Conservation (phyloP, 495 filamentous ascomycete genomes). For the Pseudomonodictys pantanalensis region DNA sequence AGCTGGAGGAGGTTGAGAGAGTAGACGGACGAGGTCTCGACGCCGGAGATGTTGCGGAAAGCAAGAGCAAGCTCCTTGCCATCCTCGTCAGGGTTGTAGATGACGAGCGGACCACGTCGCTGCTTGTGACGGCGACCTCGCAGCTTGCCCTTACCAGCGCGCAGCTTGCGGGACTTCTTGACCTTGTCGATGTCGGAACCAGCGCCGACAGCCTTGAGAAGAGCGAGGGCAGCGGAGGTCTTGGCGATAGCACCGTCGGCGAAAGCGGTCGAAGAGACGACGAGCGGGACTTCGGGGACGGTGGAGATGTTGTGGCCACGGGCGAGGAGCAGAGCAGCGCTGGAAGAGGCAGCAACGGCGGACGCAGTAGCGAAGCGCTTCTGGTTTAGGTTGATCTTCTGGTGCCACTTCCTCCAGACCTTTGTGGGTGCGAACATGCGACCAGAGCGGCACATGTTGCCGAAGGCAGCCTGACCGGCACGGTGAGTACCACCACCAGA, state of each 20-base stretch:
- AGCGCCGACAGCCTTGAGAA: constrained; percentile 87
- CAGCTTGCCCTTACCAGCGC: constrained; percentile 97
- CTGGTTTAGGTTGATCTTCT: constrained; percentile 98
- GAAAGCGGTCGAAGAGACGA: constrained; percentile 87
- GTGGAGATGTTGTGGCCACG: constrained; percentile 91
- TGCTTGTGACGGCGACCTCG: constrained; percentile 91
- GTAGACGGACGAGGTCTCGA: constrained; percentile 94
- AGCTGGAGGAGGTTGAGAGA: constrained; percentile 98
- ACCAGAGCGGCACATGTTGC: constrained; percentile 99
- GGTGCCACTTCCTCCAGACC: constrained; percentile 99
- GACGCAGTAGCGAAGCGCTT: constrained; percentile 98
- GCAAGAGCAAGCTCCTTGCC: constrained; percentile 86
- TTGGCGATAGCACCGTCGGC: constrained; percentile 71
- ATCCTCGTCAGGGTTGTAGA: constrained; percentile 91
- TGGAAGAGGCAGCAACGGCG: constrained; percentile 92
- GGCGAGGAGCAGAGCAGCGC: constrained; percentile 88
- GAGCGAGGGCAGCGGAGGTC: constrained; percentile 81
- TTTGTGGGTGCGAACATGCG: constrained; percentile 99
- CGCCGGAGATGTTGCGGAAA: constrained; percentile 97
- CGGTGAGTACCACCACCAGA: constrained; percentile 99
- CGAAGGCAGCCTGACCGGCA: constrained; percentile 98
- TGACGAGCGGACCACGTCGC: constrained; percentile 91
- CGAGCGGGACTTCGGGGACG: constrained; percentile 94
- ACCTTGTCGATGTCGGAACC: constrained; percentile 90
- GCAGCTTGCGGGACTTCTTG: constrained; percentile 86